Conservation (phyloP, 768 basidiomycete genomes). For the Podaxis sp. region DNA sequence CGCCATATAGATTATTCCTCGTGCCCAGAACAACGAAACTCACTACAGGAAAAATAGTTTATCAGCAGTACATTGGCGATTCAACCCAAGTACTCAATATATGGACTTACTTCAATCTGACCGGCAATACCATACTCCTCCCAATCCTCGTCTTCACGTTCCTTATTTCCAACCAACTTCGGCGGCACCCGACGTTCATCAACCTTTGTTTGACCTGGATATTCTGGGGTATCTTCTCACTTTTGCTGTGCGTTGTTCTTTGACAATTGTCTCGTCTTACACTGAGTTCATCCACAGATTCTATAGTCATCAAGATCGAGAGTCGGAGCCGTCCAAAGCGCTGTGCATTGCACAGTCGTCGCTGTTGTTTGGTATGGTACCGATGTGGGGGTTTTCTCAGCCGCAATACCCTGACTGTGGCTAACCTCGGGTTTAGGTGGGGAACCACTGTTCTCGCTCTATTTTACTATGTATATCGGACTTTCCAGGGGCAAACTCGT, state of each 20-base stretch:
- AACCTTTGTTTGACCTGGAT: constrained; percentile 50
- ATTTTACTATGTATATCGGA: constrained; percentile 29
- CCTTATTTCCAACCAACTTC: constrained; percentile 35
- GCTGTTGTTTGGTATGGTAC: constrained; percentile 37
- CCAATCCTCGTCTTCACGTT: constrained; percentile 45
- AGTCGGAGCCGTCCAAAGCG: constrained; percentile 32
- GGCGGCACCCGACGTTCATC: constrained; percentile 42
- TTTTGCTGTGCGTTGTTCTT: constrained; percentile 37
- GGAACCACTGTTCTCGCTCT: constrained; percentile 35
- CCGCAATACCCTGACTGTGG: background rate
- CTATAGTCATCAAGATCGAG: constrained; percentile 36
- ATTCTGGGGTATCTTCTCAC: constrained; percentile 40
- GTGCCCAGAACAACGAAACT: background rate
- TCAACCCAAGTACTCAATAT: constrained; percentile 31
- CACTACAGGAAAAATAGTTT: background rate
- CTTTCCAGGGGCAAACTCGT: constrained; percentile 19
- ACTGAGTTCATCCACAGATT: constrained; percentile 25
- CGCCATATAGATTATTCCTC: background rate
- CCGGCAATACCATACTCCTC: constrained; percentile 43
- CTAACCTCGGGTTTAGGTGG: constrained; percentile 27
- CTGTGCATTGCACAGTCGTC: constrained; percentile 47
- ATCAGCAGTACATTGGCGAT: background rate
- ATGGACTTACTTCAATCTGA: constrained; percentile 46
- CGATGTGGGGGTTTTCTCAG: constrained; percentile 29
- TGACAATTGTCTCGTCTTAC: background rate